These are phyloP conservation scores for Sodiomyces alkalinus DNA, from an alignment of 2,329 filamentous ascomycete species.

Conservation along the genomic window DNA sequence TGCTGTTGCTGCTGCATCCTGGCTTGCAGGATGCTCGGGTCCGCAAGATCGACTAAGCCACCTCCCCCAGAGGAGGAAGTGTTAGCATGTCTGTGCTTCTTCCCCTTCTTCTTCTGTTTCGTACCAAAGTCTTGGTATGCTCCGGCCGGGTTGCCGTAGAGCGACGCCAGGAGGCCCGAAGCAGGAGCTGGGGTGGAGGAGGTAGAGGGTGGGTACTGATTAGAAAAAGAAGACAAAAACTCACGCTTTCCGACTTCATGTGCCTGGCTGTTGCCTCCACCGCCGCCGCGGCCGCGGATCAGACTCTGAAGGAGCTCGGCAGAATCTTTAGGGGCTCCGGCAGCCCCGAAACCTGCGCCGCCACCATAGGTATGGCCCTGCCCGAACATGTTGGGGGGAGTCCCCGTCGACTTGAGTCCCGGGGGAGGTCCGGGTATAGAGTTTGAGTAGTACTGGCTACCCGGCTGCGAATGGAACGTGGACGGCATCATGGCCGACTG, in stretches of 20 bases:
- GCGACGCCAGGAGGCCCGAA: slow-evolving; percentile 79
- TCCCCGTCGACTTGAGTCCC: slow-evolving; percentile 86
- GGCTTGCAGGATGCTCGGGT: slow-evolving; percentile 98
- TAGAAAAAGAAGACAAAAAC: slow-evolving; percentile 86
- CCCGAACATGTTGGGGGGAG: slow-evolving; percentile 87
- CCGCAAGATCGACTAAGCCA: slow-evolving; percentile 99
- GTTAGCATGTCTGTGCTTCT: slow-evolving; percentile 99
- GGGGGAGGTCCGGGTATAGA: slow-evolving; percentile 88
- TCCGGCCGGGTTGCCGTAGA: slow-evolving; percentile 77
- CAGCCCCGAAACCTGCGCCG: slow-evolving; percentile 44
- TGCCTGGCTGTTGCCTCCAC: slow-evolving; percentile 54
- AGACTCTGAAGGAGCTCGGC: slow-evolving; percentile 70
- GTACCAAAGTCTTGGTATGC: slow-evolving; percentile 81
- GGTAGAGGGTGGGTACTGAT: slow-evolving; percentile 70
- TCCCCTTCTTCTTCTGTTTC: slow-evolving; percentile 99
- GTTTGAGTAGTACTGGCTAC: slow-evolving; percentile 63
- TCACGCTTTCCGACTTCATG: slow-evolving; percentile 94
- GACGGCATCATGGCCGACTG: slow-evolving; percentile 77
- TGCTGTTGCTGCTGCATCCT: slow-evolving; percentile 83
- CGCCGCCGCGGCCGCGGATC: slow-evolving; percentile 53
- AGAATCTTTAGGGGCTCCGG: slow-evolving; percentile 52
- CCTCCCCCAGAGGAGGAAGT: slow-evolving; percentile 99
- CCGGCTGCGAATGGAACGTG: slow-evolving; percentile 41
- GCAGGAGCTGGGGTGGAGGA: slow-evolving; percentile 75
- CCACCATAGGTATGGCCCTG: slow-evolving; percentile 75